phyloP scores from a whole-genome alignment of 352 stramenopile genomes.

The Bremia lactucae region DNA sequence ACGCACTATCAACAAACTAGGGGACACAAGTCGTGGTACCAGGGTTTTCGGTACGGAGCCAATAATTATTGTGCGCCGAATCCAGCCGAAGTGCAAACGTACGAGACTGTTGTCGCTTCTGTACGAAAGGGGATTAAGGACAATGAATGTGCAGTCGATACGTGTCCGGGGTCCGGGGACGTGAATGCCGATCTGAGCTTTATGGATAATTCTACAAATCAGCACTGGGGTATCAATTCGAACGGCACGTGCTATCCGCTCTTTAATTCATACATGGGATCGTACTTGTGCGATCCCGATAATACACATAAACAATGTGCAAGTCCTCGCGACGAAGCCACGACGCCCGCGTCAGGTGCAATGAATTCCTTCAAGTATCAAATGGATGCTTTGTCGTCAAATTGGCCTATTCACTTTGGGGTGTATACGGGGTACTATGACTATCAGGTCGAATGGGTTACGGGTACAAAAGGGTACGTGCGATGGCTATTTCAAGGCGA shows the following conservation, averaged over 20 bases:
- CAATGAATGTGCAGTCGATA: slow-evolving; percentile 24
- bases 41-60: slow-evolving; percentile 33
- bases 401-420: slow-evolving; percentile 53
- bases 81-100: slow-evolving; percentile 10
- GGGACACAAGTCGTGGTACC: slow-evolving; percentile 38
- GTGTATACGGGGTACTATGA: slow-evolving; percentile 46
- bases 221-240: slow-evolving; percentile 48
- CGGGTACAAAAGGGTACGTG: slow-evolving; percentile 44
- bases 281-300: slow-evolving; percentile 44
- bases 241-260: slow-evolving; percentile 51
- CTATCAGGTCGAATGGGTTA: slow-evolving; percentile 74
- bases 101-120: slow-evolving; percentile 16
- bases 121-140: slow-evolving; percentile 23
- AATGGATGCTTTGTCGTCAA: slow-evolving; percentile 73
- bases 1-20: slow-evolving; percentile 24
- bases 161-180: slow-evolving; percentile 33
- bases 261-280: slow-evolving; percentile 54
- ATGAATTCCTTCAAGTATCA: slow-evolving; percentile 67
- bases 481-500: slow-evolving; percentile 47
- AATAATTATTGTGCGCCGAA: slow-evolving; percentile 34
- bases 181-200: slow-evolving; percentile 23
- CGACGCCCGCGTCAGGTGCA: slow-evolving; percentile 23
- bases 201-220: slow-evolving; percentile 25
- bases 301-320: slow-evolving; percentile 22
- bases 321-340: background rate